Percentiles rank a stretch among this genome's conserved stretches.
phyloP scores from a whole-genome alignment of 2,329 filamentous ascomycete genomes.

The Xylaria sp. region DNA sequence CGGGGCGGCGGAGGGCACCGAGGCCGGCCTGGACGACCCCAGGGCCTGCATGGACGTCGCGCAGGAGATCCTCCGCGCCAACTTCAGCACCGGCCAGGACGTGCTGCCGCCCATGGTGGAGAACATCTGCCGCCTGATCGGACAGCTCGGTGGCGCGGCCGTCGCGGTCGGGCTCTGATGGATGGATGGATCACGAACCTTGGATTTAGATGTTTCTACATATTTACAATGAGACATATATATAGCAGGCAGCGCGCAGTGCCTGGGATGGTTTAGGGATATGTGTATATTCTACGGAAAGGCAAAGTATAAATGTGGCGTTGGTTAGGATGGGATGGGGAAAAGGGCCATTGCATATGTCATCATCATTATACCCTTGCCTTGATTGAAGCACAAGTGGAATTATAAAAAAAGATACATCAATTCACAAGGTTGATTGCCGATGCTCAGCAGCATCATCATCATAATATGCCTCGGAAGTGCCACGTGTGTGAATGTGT shows the following conservation, averaged over 20 bases:
- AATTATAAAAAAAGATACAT: neutral
- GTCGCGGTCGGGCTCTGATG: slow-evolving; percentile 38
- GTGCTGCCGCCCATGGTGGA: slow-evolving; percentile 64
- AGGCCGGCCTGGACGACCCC: slow-evolving; percentile 56
- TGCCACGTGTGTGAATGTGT: neutral
- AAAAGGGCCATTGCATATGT: neutral
- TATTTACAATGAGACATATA: neutral
- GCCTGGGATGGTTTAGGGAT: neutral
- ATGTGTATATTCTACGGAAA: neutral
- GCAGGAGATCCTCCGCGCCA: slow-evolving; percentile 57
- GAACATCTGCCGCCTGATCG: slow-evolving; percentile 66
- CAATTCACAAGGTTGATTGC: neutral
- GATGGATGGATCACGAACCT: neutral
- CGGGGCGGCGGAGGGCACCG: slow-evolving; percentile 35
- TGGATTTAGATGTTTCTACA: neutral
- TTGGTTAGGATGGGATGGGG: neutral
- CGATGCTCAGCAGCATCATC: neutral
- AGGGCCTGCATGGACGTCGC: slow-evolving; percentile 61
- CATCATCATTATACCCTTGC: neutral
- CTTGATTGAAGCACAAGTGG: neutral
- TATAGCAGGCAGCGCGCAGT: neutral
- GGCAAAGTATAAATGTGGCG: neutral
- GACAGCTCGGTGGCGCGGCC: slow-evolving; percentile 59
- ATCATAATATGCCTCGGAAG: neutral
- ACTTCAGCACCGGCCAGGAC: slow-evolving; percentile 50